Conservation (phyloP, 495 filamentous ascomycete species). For the Astrothelium subdiscretum region DNA sequence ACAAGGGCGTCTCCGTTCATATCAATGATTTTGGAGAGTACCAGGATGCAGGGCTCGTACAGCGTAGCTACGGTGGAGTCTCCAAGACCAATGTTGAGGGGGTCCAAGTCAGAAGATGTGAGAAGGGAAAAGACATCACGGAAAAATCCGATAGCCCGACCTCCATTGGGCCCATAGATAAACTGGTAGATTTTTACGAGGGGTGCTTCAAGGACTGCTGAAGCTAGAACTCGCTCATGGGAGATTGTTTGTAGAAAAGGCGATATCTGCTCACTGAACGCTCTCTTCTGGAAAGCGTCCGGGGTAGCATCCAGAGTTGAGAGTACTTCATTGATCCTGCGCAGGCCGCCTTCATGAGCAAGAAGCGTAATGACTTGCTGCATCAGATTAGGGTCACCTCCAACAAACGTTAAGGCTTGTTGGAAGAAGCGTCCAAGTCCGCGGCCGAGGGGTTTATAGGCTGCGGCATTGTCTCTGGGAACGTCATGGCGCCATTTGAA, state of each 20-base stretch:
- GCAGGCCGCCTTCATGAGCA: slow-evolving; percentile 8
- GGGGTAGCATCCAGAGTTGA: slow-evolving; percentile 8
- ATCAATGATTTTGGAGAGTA: slow-evolving; percentile 2
- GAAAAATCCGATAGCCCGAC: slow-evolving; percentile 35
- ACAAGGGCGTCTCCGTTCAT: slow-evolving; percentile 1
- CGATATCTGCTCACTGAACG: slow-evolving; percentile 25
- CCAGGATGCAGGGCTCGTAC: neutral
- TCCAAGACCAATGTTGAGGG: neutral
- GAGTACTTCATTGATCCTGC: slow-evolving; percentile 14
- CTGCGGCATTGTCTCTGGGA: neutral
- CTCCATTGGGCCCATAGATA: slow-evolving; percentile 42
- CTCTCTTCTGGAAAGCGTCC: neutral
- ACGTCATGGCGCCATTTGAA: neutral
- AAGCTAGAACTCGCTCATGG: slow-evolving; percentile 39
- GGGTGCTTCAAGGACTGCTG: slow-evolving; percentile 42
- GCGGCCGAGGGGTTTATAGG: neutral
- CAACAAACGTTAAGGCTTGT: slow-evolving; percentile 3
- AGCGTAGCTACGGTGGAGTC: neutral
- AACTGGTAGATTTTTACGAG: slow-evolving; percentile 48
- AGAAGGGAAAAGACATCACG: slow-evolving; percentile 5
- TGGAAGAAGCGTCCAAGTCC: neutral
- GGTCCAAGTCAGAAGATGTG: neutral
- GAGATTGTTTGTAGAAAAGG: slow-evolving; percentile 44
- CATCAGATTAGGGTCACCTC: neutral
- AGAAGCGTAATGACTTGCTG: slow-evolving; percentile 7